Conservation (phyloP, 768 basidiomycete species). For the Paxillus rubicundulus region DNA sequence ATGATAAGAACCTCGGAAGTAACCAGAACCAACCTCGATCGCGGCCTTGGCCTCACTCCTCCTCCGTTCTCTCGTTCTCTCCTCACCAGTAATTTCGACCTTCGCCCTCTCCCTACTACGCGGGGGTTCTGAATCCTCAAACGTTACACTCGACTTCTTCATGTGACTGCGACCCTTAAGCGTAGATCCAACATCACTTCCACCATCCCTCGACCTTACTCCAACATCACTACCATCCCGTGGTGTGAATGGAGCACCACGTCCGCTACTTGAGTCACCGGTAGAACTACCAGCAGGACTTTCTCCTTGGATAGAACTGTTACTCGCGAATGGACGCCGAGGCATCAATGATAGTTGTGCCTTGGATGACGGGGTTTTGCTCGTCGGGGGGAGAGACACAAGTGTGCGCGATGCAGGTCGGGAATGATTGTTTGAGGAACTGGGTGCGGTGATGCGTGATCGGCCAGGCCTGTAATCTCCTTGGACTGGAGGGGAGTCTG, state of each 20-base stretch:
- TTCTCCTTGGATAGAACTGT: slow-evolving; percentile 41
- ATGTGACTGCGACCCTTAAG: slow-evolving; percentile 35
- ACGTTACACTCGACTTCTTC: slow-evolving; percentile 66
- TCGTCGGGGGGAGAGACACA: slow-evolving; percentile 7
- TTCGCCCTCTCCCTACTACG: slow-evolving; percentile 32
- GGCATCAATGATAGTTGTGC: slow-evolving; percentile 29
- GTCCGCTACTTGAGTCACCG: slow-evolving; percentile 78
- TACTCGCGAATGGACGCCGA: slow-evolving; percentile 56
- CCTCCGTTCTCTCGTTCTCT: slow-evolving; percentile 67
- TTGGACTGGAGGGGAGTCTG: slow-evolving; percentile 32
- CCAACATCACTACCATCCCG: slow-evolving; percentile 69
- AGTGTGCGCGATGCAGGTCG: slow-evolving; percentile 9
- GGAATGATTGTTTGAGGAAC: slow-evolving; percentile 11
- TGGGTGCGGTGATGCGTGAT: slow-evolving; percentile 9
- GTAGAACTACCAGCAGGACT: slow-evolving; percentile 79
- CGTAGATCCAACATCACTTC: slow-evolving; percentile 25
- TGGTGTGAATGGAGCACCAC: slow-evolving; percentile 67
- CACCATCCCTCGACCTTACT: slow-evolving; percentile 18
- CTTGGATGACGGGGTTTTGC: slow-evolving; percentile 26
- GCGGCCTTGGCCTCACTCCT: slow-evolving; percentile 83
- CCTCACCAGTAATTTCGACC: slow-evolving; percentile 40
- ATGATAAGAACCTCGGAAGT: neutral
- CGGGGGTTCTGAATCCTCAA: slow-evolving; percentile 50
- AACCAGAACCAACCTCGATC: slow-evolving; percentile 59
- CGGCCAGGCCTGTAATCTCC: slow-evolving; percentile 15